These are phyloP conservation scores for Phlebiopsis gigantea DNA, from an alignment of 768 basidiomycete genomes.

Conservation along the genomic window DNA sequence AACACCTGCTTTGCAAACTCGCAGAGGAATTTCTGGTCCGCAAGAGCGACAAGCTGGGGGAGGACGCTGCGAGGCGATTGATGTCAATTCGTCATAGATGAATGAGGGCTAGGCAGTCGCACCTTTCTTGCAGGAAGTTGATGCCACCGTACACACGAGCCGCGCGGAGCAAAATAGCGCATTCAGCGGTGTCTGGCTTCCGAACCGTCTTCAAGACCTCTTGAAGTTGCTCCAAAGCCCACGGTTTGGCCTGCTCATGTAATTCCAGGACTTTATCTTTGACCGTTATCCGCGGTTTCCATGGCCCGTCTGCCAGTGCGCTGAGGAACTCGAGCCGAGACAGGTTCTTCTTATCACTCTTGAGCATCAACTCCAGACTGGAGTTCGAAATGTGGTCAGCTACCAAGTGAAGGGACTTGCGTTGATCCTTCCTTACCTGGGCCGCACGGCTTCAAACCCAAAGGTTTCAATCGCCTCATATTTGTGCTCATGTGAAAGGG, in stretches of 20 bases:
- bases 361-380: constrained; percentile 7
- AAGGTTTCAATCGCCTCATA: constrained; percentile 3
- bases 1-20: not conserved
- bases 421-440: no score
- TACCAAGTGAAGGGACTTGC: not conserved
- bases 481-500: constrained; percentile 4
- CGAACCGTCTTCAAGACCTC: not conserved
- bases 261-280: not conserved
- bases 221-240: not conserved
- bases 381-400: not conserved
- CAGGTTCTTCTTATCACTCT: not conserved
- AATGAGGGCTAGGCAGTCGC: not conserved
- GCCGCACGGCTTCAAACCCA: constrained; percentile 8
- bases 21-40: not conserved
- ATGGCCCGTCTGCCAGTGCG: not conserved
- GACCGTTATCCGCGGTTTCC: not conserved
- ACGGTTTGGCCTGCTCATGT: not conserved
- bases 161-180: not conserved
- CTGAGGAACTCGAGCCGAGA: not conserved
- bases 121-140: not conserved
- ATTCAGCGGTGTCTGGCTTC: not conserved
- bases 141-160: not conserved
- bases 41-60: not conserved
- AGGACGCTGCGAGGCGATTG: not conserved
- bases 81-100: not conserved